phyloP scores from a whole-genome alignment of 352 stramenopile genomes.

The Bremia lactucae region DNA sequence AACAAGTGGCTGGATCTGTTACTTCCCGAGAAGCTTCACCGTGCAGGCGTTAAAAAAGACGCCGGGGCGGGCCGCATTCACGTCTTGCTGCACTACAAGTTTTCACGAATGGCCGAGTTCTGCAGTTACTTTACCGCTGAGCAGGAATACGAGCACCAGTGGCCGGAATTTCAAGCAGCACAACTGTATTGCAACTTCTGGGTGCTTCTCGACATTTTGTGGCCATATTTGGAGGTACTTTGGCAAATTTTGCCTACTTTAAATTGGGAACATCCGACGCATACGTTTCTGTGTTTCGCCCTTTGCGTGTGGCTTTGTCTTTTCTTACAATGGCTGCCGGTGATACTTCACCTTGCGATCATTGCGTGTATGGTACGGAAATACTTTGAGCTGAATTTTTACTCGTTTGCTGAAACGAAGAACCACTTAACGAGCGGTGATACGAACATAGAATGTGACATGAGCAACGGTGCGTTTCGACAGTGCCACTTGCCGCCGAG shows the following conservation, averaged over 20 bases:
- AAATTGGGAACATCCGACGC: slow-evolving; percentile 78
- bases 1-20: slow-evolving; percentile 84
- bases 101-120: slow-evolving; percentile 74
- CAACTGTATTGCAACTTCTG: slow-evolving; percentile 83
- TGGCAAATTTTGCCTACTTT: slow-evolving; percentile 77
- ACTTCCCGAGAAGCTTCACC: slow-evolving; percentile 69
- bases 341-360: slow-evolving; percentile 65
- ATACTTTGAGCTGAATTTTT: slow-evolving; percentile 79
- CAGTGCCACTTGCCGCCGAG: slow-evolving; percentile 73
- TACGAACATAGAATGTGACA: slow-evolving; percentile 19
- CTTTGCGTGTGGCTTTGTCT: slow-evolving; percentile 76
- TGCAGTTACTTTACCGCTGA: slow-evolving; percentile 72
- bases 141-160: slow-evolving; percentile 65
- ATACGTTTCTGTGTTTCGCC: slow-evolving; percentile 80
- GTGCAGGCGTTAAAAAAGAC: slow-evolving; percentile 73
- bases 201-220: slow-evolving; percentile 74
- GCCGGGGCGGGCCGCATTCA: slow-evolving; percentile 70
- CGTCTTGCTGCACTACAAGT: slow-evolving; percentile 81
- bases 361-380: slow-evolving; percentile 77
- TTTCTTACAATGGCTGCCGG: slow-evolving; percentile 71
- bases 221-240: slow-evolving; percentile 75
- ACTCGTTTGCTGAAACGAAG: slow-evolving; percentile 53
- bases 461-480: slow-evolving; percentile 42
- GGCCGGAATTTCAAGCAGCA: slow-evolving; percentile 72
- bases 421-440: slow-evolving; percentile 15